Conservation (phyloP, 352 stramenopile genomes). For the Pythium brachiatum region DNA sequence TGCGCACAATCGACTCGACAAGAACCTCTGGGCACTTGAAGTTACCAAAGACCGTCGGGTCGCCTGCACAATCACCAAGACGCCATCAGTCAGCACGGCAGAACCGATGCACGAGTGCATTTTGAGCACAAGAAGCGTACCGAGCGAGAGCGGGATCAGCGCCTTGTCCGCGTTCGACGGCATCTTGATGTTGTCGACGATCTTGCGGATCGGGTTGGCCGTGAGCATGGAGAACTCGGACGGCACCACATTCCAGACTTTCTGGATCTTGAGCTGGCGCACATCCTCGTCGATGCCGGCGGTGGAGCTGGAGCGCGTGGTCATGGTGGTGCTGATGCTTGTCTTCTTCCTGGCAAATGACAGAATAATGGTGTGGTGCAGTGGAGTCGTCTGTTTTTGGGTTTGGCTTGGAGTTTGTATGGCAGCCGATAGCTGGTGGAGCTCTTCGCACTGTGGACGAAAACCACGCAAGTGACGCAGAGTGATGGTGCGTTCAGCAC, state of each 20-base stretch:
- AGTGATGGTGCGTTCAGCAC: not conserved
- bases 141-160: constrained; percentile 92
- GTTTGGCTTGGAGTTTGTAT: not conserved
- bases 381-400: not conserved
- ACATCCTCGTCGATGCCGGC: constrained; percentile 27
- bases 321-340: constrained; percentile 32
- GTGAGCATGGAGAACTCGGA: constrained; percentile 69
- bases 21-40: constrained; percentile 88
- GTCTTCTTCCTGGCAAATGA: not conserved
- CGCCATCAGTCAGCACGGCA: not conserved
- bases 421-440: constrained; percentile 8
- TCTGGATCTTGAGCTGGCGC: constrained; percentile 43
- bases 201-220: constrained; percentile 93
- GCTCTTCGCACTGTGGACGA: constrained; percentile 22
- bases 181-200: constrained; percentile 95
- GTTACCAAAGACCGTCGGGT: constrained; percentile 93
- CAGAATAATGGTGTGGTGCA: not conserved
- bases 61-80: constrained; percentile 42
- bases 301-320: constrained; percentile 35
- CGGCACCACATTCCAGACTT: constrained; percentile 61
- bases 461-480: constrained; percentile 6
- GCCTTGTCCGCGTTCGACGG: constrained; percentile 83
- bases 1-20: constrained; percentile 67
- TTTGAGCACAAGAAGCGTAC: constrained; percentile 25
- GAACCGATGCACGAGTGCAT: constrained; percentile 6